Percentiles rank a stretch among this genome's conserved stretches.
Evolutionary conservation across 352 stramenopile species (phyloP).

Genomic region (Elongisporangium undulatum): DNA sequence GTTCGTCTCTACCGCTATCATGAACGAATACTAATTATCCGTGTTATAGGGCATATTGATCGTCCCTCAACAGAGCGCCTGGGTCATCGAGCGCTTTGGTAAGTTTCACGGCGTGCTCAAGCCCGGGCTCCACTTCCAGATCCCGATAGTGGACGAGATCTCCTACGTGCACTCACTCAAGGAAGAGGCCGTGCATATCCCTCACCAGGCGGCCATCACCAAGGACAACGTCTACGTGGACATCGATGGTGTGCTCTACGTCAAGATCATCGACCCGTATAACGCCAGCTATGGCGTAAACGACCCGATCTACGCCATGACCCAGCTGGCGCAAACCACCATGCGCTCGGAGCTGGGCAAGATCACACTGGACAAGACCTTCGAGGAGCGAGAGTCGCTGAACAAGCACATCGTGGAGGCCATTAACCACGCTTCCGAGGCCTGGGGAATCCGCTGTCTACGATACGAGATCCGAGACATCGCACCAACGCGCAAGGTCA

Average conservation of each 20-base stretch:
- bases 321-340: conserved; percentile 89
- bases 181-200: conserved; percentile 90
- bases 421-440: conserved; percentile 88
- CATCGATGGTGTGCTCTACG: conserved; percentile 91
- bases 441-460: conserved; percentile 89
- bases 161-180: conserved; percentile 91
- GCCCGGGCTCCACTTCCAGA: conserved; percentile 87
- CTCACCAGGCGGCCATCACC: conserved; percentile 87
- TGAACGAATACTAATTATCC: neutral
- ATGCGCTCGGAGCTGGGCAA: conserved; percentile 92
- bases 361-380: conserved; percentile 92
- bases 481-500: conserved; percentile 77
- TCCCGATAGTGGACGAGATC: conserved; percentile 88
- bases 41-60: conserved; percentile 67
- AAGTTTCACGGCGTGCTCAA: conserved; percentile 87
- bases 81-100: conserved; percentile 90
- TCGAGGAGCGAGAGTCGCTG: conserved; percentile 90
- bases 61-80: conserved; percentile 86
- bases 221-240: conserved; percentile 91
- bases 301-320: conserved; percentile 87
- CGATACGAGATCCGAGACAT: conserved; percentile 92
- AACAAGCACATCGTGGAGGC: conserved; percentile 90
- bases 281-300: conserved; percentile 88
- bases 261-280: conserved; percentile 89
- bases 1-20: too few species aligned